These are phyloP conservation scores for Gonapodya sp. DNA, from an alignment of 192 early-diverging fungal species.

Conservation along the genomic window DNA sequence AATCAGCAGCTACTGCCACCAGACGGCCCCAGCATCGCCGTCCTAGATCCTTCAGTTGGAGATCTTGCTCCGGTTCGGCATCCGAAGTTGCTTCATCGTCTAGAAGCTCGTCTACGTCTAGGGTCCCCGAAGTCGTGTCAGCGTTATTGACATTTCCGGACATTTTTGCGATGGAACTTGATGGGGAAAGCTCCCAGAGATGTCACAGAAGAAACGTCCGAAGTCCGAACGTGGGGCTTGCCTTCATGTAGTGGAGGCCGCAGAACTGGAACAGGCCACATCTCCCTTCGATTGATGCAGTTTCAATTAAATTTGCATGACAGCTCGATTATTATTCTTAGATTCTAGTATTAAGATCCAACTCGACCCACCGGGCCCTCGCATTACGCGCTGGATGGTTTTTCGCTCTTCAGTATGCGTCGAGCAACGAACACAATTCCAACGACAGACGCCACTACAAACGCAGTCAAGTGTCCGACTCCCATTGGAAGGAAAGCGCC, in stretches of 20 bases:
- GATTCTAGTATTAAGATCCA: too few species aligned
- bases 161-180: not conserved
- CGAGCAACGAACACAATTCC: not conserved
- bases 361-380: too few species aligned
- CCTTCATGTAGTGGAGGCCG: too few species aligned
- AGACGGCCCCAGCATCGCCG: not conserved
- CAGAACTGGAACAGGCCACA: too few species aligned
- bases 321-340: too few species aligned
- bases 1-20: not conserved
- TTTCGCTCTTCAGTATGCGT: not conserved
- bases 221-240: too few species aligned
- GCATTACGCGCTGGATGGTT: too few species aligned
- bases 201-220: too few species aligned
- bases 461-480: not conserved
- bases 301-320: too few species aligned
- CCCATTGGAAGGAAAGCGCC: conserved; percentile 13
- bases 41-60: not conserved
- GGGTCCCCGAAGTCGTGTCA: not conserved
- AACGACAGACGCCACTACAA: not conserved
- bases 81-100: not conserved
- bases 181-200: too few species aligned
- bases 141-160: not conserved
- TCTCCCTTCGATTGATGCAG: too few species aligned
- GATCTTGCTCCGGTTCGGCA: not conserved
- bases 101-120: not conserved